Evolutionary conservation across 768 basidiomycete genomes (phyloP).

Genomic region (Boletus insuetus): DNA sequence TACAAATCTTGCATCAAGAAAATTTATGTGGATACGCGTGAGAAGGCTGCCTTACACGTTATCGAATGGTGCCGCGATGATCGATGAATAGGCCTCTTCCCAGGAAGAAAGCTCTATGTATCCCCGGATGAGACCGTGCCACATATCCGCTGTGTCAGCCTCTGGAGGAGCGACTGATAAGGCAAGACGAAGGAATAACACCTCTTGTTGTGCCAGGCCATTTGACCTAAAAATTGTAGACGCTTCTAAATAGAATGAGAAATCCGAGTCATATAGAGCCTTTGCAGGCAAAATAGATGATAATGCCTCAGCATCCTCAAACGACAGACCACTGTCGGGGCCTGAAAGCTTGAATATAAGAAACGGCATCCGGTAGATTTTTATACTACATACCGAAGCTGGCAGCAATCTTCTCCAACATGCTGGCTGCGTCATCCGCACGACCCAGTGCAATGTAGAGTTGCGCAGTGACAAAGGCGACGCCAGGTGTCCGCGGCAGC

Average conservation of each 20-base stretch:
- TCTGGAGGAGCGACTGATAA: slow-evolving; percentile 61
- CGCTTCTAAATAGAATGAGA: slow-evolving; percentile 75
- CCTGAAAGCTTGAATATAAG: slow-evolving; percentile 32
- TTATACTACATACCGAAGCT: slow-evolving; percentile 58
- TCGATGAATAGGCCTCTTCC: slow-evolving; percentile 82
- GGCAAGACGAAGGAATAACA: slow-evolving; percentile 75
- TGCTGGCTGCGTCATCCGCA: slow-evolving; percentile 66
- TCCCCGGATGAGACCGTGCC: slow-evolving; percentile 76
- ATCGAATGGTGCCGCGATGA: slow-evolving; percentile 73
- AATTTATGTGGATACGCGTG: slow-evolving; percentile 3
- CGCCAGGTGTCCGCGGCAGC: slow-evolving; percentile 76
- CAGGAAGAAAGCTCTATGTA: slow-evolving; percentile 70
- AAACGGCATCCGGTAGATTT: not conserved
- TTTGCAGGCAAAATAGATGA: slow-evolving; percentile 57
- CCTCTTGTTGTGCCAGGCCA: slow-evolving; percentile 56
- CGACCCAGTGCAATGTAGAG: slow-evolving; percentile 65
- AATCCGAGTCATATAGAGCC: slow-evolving; percentile 56
- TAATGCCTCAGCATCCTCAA: slow-evolving; percentile 65
- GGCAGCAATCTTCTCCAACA: slow-evolving; percentile 73
- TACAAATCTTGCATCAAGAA: slow-evolving; percentile 7
- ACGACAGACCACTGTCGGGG: slow-evolving; percentile 46
- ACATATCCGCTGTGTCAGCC: slow-evolving; percentile 63
- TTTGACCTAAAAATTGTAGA: slow-evolving; percentile 69
- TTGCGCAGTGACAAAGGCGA: slow-evolving; percentile 68
- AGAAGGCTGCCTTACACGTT: slow-evolving; percentile 60